Percentiles rank a stretch among this genome's conserved stretches.
Evolutionary conservation across 192 early-diverging fungal species (phyloP).

Genomic region (Linnemannia hyalina): DNA sequence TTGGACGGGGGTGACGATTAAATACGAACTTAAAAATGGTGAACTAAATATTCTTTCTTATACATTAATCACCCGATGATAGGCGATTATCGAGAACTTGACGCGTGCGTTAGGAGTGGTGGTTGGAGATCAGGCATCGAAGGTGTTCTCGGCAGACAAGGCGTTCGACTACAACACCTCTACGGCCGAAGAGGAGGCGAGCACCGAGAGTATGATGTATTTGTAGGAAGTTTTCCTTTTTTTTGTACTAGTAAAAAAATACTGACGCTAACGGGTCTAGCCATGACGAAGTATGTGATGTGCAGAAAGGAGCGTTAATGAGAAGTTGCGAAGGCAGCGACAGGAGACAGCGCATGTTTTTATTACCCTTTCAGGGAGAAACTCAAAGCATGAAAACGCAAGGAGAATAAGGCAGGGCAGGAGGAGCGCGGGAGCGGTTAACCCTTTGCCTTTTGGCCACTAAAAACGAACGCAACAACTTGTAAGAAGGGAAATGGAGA

Average conservation of each 20-base stretch:
- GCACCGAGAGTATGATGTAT: constrained; percentile 33
- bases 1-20: background rate
- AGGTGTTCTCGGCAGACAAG: constrained; percentile 21
- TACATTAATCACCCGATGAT: background rate
- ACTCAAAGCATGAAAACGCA: too few species aligned
- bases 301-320: background rate
- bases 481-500: too few species aligned
- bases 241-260: background rate
- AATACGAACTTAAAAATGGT: background rate
- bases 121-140: background rate
- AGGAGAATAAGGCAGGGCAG: too few species aligned
- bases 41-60: background rate
- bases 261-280: background rate
- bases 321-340: too few species aligned
- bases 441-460: too few species aligned
- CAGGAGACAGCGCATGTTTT: too few species aligned
- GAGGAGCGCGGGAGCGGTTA: too few species aligned
- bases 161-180: constrained; percentile 12
- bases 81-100: constrained; percentile 28
- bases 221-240: constrained; percentile 9
- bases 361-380: too few species aligned
- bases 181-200: constrained; percentile 17
- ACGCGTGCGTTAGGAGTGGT: constrained; percentile 4
- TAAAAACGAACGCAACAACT: too few species aligned
- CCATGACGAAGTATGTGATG: background rate